A percentile compares a stretch with the other conserved stretches of the same genome.
Conservation (phyloP, 441 rosid species). For the Pelargonium fulgidum region DNA sequence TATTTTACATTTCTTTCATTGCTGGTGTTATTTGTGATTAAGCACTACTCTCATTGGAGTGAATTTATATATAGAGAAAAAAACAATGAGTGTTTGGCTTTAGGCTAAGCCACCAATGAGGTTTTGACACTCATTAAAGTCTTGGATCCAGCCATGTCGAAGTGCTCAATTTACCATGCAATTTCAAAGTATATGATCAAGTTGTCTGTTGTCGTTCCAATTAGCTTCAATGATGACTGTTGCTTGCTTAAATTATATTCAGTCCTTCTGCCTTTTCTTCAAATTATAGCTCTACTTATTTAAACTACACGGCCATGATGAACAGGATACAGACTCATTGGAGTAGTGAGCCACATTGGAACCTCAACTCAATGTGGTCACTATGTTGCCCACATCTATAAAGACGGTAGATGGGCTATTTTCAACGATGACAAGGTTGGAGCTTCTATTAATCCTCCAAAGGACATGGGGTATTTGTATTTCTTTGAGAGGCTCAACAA, state of each 20-base stretch:
- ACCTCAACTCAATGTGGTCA: slow-evolving; percentile 92
- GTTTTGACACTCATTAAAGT: no score
- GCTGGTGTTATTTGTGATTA: no score
- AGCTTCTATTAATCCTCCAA: slow-evolving; percentile 70
- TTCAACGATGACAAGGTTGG: slow-evolving; percentile 93
- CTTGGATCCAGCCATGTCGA: no score
- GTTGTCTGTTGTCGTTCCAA: no score
- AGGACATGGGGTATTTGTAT: slow-evolving; percentile 95
- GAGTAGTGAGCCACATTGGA: slow-evolving; percentile 91
- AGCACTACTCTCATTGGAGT: no score
- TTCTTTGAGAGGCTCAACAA: slow-evolving; percentile 71
- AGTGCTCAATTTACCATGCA: no score
- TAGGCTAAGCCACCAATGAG: no score
- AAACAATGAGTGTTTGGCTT: no score
- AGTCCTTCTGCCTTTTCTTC: neutral
- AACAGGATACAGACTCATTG: slow-evolving; percentile 77
- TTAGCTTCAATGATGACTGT: no score
- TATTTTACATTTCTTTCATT: neutral
- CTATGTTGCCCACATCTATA: slow-evolving; percentile 81
- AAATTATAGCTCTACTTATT: neutral
- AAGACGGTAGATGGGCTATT: slow-evolving; percentile 86
- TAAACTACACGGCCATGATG: neutral
- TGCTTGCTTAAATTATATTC: no score
- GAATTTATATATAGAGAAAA: no score
- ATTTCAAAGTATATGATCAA: no score